Conservation (phyloP, 257 asterid species). For the Capsicum baccatum region DNA sequence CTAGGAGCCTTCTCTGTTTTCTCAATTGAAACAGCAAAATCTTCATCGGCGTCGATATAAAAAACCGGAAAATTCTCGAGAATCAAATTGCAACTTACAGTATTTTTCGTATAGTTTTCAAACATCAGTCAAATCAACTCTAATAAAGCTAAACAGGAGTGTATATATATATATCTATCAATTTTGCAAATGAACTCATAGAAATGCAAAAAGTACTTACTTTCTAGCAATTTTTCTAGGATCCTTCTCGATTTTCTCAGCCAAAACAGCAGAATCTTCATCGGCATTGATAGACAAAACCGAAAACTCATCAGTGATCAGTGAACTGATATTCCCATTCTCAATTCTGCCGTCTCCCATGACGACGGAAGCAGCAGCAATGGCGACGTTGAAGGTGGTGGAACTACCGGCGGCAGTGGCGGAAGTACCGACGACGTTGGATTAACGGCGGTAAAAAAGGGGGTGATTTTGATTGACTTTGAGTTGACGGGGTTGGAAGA, state of each 20-base stretch:
- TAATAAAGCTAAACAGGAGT: too few relatives aligned
- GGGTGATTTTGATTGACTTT: constrained; percentile 41
- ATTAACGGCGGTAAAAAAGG: neutral
- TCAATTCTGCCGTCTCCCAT: constrained; percentile 51
- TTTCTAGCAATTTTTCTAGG: constrained; percentile 78
- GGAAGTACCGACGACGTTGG: neutral
- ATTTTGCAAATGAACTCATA: too few relatives aligned
- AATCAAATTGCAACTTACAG: too few relatives aligned
- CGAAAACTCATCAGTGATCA: constrained; percentile 38
- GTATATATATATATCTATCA: too few relatives aligned
- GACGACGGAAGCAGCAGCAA: constrained; percentile 30
- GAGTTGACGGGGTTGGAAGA: neutral
- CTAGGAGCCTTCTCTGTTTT: too few relatives aligned
- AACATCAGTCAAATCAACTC: too few relatives aligned
- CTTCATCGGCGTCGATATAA: too few relatives aligned
- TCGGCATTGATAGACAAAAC: constrained; percentile 46
- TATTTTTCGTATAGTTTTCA: too few relatives aligned
- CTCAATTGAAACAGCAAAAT: too few relatives aligned
- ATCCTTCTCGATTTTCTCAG: constrained; percentile 56
- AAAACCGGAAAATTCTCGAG: too few relatives aligned
- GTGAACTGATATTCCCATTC: constrained; percentile 8
- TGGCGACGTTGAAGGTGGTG: neutral
- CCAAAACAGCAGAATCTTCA: constrained; percentile 36
- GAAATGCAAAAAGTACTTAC: constrained; percentile 38
- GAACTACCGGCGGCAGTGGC: neutral